Evolutionary conservation across 1,139 yeast species (phyloP).

Genomic region (Pichia sp.): DNA sequence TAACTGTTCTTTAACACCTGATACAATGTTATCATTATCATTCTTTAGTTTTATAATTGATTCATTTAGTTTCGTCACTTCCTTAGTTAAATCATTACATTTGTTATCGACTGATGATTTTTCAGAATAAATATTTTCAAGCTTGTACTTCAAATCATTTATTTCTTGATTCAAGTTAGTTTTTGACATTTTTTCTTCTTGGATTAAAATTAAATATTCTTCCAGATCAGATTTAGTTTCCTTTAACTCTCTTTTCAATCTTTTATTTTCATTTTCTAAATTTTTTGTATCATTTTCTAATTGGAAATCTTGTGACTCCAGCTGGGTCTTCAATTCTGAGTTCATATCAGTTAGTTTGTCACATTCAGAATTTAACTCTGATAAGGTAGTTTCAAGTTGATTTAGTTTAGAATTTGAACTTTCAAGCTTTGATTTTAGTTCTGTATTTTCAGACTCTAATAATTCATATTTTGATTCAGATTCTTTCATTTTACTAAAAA

Average conservation of each 20-base stretch:
- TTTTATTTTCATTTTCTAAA: slow-evolving; percentile 24
- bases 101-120: slow-evolving; percentile 6
- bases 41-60: slow-evolving; percentile 24
- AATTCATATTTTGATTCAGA: slow-evolving; percentile 65
- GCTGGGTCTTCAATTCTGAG: slow-evolving; percentile 40
- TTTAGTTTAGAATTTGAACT: slow-evolving; percentile 22
- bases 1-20: slow-evolving; percentile 10
- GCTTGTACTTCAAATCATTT: slow-evolving; percentile 37
- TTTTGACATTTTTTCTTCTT: slow-evolving; percentile 43
- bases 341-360: slow-evolving; percentile 53
- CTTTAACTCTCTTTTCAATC: slow-evolving; percentile 29
- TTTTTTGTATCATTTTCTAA: slow-evolving; percentile 18
- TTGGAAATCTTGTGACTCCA: slow-evolving; percentile 29
- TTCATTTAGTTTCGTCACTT: slow-evolving; percentile 19
- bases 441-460: slow-evolving; percentile 32
- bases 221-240: slow-evolving; percentile 40
- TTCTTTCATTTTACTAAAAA: slow-evolving; percentile 69
- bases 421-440: slow-evolving; percentile 16
- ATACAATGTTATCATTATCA: slow-evolving; percentile 19
- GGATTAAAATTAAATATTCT: slow-evolving; percentile 42
- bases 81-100: slow-evolving; percentile 2
- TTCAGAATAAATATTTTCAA: slow-evolving; percentile 13
- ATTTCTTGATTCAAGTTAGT: slow-evolving; percentile 38
- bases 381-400: slow-evolving; percentile 25
- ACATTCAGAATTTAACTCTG: slow-evolving; percentile 51